A percentile compares a stretch with the other conserved stretches of the same genome.
Conservation (phyloP, 345 rosid genomes). For the Leavenworthia alabamica region DNA sequence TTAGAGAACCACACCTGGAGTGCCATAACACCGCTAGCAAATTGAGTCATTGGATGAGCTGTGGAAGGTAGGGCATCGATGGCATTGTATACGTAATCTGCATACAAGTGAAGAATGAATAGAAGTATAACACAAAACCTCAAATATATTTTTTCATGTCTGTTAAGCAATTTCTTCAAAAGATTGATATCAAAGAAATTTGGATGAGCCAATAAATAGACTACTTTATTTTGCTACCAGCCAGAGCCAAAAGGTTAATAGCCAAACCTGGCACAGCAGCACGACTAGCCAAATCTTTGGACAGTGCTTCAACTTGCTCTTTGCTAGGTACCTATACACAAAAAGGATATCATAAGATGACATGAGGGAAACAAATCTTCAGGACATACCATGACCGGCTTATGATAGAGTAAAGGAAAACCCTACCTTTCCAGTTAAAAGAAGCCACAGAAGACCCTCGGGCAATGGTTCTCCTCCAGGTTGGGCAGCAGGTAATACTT, state of each 20-base stretch:
- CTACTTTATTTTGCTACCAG: background rate
- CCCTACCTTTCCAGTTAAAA: conserved; percentile 91
- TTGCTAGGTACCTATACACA: conserved; percentile 59
- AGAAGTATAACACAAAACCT: background rate
- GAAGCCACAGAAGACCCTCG: conserved; percentile 98
- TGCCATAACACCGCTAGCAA: conserved; percentile 96
- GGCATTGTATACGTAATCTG: conserved; percentile 86
- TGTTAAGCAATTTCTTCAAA: background rate
- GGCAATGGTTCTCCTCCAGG: conserved; percentile 95
- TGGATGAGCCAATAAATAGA: conserved; percentile 2
- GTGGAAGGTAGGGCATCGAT: conserved; percentile 84
- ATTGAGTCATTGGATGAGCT: conserved; percentile 99
- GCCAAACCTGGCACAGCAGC: conserved; percentile 79
- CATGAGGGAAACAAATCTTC: background rate
- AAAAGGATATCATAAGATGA: background rate
- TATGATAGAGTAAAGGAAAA: background rate
- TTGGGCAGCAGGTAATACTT: conserved; percentile 75
- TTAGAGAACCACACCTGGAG: conserved; percentile 61
- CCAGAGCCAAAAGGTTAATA: conserved; percentile 7
- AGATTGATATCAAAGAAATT: background rate
- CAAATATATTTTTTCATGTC: background rate
- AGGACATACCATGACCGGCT: background rate
- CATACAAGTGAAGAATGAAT: conserved; percentile 9
- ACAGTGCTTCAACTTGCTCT: conserved; percentile 78
- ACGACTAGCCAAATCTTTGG: conserved; percentile 71